Base-by-base conservation (phyloP, 1,284 basidiomycete genomes). In the Trichosporon coremiiforme region DNA sequence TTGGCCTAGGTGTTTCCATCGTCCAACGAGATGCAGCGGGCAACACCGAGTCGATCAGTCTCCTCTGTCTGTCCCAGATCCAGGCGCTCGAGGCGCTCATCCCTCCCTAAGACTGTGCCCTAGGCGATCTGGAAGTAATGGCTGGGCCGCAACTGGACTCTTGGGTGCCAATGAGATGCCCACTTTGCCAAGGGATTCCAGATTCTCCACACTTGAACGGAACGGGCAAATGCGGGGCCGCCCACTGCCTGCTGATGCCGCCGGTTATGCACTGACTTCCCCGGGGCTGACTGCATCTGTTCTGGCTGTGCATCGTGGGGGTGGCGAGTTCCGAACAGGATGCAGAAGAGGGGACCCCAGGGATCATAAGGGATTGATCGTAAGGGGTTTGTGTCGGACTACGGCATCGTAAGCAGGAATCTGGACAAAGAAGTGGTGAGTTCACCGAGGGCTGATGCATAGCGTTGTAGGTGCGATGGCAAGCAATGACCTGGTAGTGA, bases 171-270 rank as follows among this genome's bases (percentile, higher is more conserved):
- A 53, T 22, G 47, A 17, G 6, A 53, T 53, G 47, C 47, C 47
- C 47, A 53, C 47, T 10, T 53, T 22, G 47, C 47, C 47, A 53
- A 53, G 47, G 47, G 47, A 53, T 53, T 22, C 47, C n/a, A 20
- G 47, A 53, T 53, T 20, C 45, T 47, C 45, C 45, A 47, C 45
- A 17, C 17, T 20, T n/a, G 4, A 10, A 38, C 36, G 36, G 36
- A 38, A 12, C 36, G 12, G 12, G 10, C 36, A 38, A 38, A 10
- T 38, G 41, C 41, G 41, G 41, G 41, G 41, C 41, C 13, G 1
- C 41, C 41, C 41, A 15, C 15, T 38, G 15, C 41, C 7, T n/a
- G 47, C 47, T 20, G 47, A 6, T n/a, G 47, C 47, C 47, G 47
- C 47, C 47, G 47, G 47, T 22, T 53, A 20, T 9, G 47, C 20